Base-by-base conservation (phyloP, 2,329 filamentous ascomycete genomes). In the Whalleya microplaca region DNA sequence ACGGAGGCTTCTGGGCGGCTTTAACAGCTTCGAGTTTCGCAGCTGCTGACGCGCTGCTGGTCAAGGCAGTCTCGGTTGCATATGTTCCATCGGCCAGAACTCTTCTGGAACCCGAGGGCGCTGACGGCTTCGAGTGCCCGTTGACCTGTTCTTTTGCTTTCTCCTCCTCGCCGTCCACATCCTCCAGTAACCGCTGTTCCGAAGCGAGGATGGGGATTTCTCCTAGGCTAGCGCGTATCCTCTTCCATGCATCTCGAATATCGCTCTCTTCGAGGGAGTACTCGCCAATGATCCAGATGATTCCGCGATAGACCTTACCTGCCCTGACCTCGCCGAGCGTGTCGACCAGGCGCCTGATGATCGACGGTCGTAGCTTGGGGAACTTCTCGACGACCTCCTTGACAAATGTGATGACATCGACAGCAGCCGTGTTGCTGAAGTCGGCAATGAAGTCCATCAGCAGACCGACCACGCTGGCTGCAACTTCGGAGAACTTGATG, bases 371-470 rank as follows among this genome's bases (percentile, higher is more conserved):
- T 55, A 99, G 83, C 66, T 91, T 87, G 7, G 95, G 95, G 80
- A 98, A 99, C 71, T 96, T 96, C 77, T 99, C 95, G 6, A 98
- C 94, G 2, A 99, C 95, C 73, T 99, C 95, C 77, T 99, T 99
- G 62, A 99, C 93, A 71, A 99, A 99, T 53, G 92, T 93, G 71
- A 99, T 98, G 51, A 99, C 94, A 74, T 99, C 95, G 27, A 99
- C 91, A 1, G 95, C 95, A 1, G 94, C 96, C 44, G 91, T 90
- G 71, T 96, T 97, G 80, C 96, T 98, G 74, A 98, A 97, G 74
- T 99, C 95, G 49, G 91, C 92, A 69, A 99, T 97, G 72, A 98
- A 98, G 75, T 99, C 95, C 95, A 99, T 99, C 51, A 99, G 84
- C 44, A 97, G 84, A 64, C 95, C 95, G 52, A 99, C 95, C 16